Conservation (phyloP, 1,139 yeast species). For the Magnusiomyces fungicola region DNA sequence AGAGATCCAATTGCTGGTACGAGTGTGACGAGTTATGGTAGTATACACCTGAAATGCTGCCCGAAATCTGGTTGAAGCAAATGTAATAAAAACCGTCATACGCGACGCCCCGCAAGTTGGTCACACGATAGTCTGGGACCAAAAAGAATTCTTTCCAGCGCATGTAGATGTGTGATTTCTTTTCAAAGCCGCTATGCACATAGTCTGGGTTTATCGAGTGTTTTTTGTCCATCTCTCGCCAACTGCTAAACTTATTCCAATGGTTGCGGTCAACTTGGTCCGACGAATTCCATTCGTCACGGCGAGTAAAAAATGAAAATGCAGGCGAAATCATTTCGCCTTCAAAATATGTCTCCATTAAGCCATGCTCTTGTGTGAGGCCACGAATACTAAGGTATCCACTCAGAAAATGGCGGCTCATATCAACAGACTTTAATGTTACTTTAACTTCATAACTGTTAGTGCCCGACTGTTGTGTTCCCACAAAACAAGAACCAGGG, state of each 20-base stretch:
- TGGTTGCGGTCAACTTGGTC: slow-evolving; percentile 71
- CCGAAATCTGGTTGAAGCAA: slow-evolving; percentile 70
- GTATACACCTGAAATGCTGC: slow-evolving; percentile 71
- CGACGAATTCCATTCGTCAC: slow-evolving; percentile 52
- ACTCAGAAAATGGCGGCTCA: slow-evolving; percentile 51
- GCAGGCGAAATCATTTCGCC: slow-evolving; percentile 74
- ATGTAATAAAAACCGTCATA: slow-evolving; percentile 91
- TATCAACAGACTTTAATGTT: slow-evolving; percentile 63
- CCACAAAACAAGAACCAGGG: slow-evolving; percentile 58
- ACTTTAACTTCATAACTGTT: slow-evolving; percentile 62
- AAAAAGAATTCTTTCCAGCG: slow-evolving; percentile 90
- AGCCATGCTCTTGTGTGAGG: slow-evolving; percentile 67
- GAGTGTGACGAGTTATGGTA: slow-evolving; percentile 71
- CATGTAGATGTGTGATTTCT: slow-evolving; percentile 63
- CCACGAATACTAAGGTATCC: slow-evolving; percentile 81
- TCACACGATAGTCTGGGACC: slow-evolving; percentile 71
- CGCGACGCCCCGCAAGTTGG: slow-evolving; percentile 59
- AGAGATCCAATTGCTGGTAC: slow-evolving; percentile 58
- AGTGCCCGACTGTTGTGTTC: slow-evolving; percentile 69
- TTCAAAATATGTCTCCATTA: slow-evolving; percentile 77
- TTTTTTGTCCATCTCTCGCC: slow-evolving; percentile 37
- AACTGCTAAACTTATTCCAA: slow-evolving; percentile 72
- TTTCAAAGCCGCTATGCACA: slow-evolving; percentile 28
- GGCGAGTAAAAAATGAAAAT: slow-evolving; percentile 42
- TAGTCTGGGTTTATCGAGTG: slow-evolving; percentile 27